These are phyloP conservation scores for Aotearoamyces nothofagi DNA, from an alignment of 2,329 filamentous ascomycete species.

Conservation along the genomic window DNA sequence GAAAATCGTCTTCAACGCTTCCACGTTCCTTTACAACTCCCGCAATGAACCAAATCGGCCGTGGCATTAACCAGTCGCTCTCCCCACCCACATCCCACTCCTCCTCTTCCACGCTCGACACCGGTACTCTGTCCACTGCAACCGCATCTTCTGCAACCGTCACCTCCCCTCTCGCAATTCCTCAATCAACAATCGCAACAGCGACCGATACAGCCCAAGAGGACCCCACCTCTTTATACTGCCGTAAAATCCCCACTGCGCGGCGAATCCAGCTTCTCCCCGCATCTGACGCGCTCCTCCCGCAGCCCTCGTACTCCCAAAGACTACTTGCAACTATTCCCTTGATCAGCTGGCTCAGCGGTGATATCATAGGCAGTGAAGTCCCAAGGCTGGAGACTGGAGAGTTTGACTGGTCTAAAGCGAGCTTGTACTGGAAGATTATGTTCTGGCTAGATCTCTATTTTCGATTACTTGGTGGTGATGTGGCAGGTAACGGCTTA, in stretches of 20 bases:
- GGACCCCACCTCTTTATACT: conserved; percentile 29
- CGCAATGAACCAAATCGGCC: conserved; percentile 13
- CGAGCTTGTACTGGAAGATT: conserved; percentile 52
- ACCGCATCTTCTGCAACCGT: conserved; percentile 15
- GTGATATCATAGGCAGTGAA: conserved; percentile 56
- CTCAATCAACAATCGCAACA: conserved; percentile 22
- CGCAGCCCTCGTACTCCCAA: conserved; percentile 49
- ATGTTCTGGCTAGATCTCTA: conserved; percentile 47
- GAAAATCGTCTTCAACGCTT: conserved; percentile 8
- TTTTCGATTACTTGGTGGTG: conserved; percentile 42
- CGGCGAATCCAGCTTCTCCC: conserved; percentile 49
- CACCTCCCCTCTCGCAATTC: conserved; percentile 1
- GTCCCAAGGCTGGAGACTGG: conserved; percentile 60
- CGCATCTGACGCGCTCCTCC: conserved; percentile 54
- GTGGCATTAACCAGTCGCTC: conserved; percentile 11
- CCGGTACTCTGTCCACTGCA: conserved; percentile 29
- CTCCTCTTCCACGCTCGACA: conserved; percentile 42
- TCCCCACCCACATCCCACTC: conserved; percentile 15
- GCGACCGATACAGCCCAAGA: conserved; percentile 12
- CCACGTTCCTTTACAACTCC: conserved; percentile 15
- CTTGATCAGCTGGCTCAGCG: conserved; percentile 57
- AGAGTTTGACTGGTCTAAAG: conserved; percentile 60
- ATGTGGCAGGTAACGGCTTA: conserved; percentile 31
- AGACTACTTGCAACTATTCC: conserved; percentile 50
- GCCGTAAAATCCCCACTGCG: conserved; percentile 50